Percentiles rank a stretch among this genome's conserved stretches.
Conservation (phyloP, 225 moss, liverwort and hornwort species). For the Pleurozium schreberi region DNA sequence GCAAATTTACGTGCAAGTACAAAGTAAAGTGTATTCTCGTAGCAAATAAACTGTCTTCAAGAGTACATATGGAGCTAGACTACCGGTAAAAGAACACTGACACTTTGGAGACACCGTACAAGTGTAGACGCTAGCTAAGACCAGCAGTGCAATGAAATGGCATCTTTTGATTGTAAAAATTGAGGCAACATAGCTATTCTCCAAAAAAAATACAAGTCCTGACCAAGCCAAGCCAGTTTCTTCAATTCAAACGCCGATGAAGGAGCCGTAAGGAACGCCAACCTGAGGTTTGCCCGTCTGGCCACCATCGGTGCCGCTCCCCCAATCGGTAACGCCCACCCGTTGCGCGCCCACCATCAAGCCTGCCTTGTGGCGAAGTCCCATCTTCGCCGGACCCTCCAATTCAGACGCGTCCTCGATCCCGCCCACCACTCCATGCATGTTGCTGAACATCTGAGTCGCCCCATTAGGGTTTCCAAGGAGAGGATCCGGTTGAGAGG, state of each 20-base stretch:
- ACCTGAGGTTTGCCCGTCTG: neutral
- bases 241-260: neutral
- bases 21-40: neutral
- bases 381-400: neutral
- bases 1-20: too few species aligned
- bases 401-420: neutral
- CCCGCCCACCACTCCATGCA: neutral
- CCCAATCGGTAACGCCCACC: slow-evolving; percentile 21
- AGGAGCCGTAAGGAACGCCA: slow-evolving; percentile 22
- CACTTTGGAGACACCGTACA: neutral
- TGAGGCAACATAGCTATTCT: neutral
- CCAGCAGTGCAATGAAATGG: neutral
- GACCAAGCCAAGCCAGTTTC: neutral
- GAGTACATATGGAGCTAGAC: neutral
- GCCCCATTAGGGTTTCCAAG: slow-evolving; percentile 19
- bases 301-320: slow-evolving; percentile 18
- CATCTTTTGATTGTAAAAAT: neutral
- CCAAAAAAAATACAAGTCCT: neutral
- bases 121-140: neutral
- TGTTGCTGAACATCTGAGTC: slow-evolving; percentile 17
- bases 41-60: neutral
- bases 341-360: neutral
- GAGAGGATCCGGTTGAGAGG: neutral
- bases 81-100: neutral
- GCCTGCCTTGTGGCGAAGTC: neutral